phyloP scores from a whole-genome alignment of 2,329 filamentous ascomycete species.

The Fonsecaea monophora region DNA sequence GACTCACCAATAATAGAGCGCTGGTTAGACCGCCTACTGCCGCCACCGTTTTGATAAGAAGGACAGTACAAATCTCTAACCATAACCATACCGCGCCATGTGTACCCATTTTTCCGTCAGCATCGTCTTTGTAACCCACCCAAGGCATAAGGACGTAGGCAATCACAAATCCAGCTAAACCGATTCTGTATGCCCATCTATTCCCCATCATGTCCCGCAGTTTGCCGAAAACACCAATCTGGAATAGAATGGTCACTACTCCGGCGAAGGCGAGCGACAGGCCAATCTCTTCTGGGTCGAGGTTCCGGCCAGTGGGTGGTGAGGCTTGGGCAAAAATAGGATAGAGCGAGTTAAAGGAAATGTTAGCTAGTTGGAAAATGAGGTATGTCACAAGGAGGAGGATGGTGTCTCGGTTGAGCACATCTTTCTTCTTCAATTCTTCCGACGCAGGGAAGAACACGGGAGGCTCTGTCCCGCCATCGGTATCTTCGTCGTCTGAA shows the following conservation, averaged over 20 bases:
- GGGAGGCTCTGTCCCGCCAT: slow-evolving; percentile 51
- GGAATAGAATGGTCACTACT: slow-evolving; percentile 84
- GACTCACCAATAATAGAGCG: slow-evolving; percentile 79
- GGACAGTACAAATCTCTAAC: slow-evolving; percentile 76
- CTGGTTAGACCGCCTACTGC: slow-evolving; percentile 89
- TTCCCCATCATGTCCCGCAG: slow-evolving; percentile 83
- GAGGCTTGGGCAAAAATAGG: slow-evolving; percentile 85
- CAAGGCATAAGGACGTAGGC: slow-evolving; percentile 89
- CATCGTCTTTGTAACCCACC: slow-evolving; percentile 73
- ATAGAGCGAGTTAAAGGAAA: slow-evolving; percentile 93
- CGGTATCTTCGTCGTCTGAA: slow-evolving; percentile 41
- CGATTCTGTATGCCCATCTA: slow-evolving; percentile 78
- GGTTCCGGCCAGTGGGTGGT: slow-evolving; percentile 75
- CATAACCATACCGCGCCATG: slow-evolving; percentile 75
- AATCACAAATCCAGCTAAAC: slow-evolving; percentile 78
- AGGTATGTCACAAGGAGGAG: slow-evolving; percentile 84
- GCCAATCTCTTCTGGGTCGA: slow-evolving; percentile 82
- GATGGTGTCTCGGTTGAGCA: slow-evolving; percentile 82
- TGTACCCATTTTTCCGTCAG: slow-evolving; percentile 58
- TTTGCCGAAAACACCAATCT: slow-evolving; percentile 81
- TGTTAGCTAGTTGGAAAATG: slow-evolving; percentile 91
- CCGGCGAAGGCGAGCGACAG: slow-evolving; percentile 85
- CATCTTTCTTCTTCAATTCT: slow-evolving; percentile 61
- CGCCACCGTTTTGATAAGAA: slow-evolving; percentile 89
- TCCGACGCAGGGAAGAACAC: slow-evolving; percentile 49